phyloP scores from a whole-genome alignment of 192 early-diverging fungal genomes.

The Backusella luteola region DNA sequence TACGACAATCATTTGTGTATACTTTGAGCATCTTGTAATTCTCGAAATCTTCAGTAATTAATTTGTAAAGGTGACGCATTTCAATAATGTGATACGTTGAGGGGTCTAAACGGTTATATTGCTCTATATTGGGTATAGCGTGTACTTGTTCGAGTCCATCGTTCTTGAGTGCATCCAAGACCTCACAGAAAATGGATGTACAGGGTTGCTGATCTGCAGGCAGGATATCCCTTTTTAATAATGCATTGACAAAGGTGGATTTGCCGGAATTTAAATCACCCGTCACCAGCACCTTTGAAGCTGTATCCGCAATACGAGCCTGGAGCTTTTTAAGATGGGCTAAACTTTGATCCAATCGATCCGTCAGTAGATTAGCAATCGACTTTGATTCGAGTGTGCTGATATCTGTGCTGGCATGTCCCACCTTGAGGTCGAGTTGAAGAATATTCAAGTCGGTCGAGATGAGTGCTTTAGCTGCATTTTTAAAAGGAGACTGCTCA shows the following conservation, averaged over 20 bases:
- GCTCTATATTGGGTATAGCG: conserved; percentile 68
- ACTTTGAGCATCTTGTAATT: conserved; percentile 90
- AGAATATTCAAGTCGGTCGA: conserved; percentile 57
- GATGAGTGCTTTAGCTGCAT: neutral
- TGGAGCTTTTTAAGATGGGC: conserved; percentile 82
- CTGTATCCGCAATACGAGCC: conserved; percentile 83
- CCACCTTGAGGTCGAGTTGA: conserved; percentile 66
- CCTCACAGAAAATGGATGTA: conserved; percentile 95
- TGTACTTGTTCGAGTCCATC: conserved; percentile 90
- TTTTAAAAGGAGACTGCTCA: neutral
- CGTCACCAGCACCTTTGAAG: conserved; percentile 93
- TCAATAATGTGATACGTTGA: conserved; percentile 70
- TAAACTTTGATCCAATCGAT: conserved; percentile 63
- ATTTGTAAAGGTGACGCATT: conserved; percentile 72
- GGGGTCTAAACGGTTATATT: conserved; percentile 71
- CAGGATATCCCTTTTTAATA: conserved; percentile 85
- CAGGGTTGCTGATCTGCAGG: conserved; percentile 98
- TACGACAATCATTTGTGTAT: conserved; percentile 77
- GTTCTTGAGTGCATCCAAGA: conserved; percentile 91
- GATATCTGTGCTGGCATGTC: conserved; percentile 61
- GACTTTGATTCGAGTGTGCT: conserved; percentile 65
- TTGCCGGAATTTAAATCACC: conserved; percentile 99
- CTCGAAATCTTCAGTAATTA: conserved; percentile 82
- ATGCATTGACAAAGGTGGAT: conserved; percentile 94
- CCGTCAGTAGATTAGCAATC: conserved; percentile 70